phyloP scores from a whole-genome alignment of 345 rosid species.

The Hypericum perforatum region DNA sequence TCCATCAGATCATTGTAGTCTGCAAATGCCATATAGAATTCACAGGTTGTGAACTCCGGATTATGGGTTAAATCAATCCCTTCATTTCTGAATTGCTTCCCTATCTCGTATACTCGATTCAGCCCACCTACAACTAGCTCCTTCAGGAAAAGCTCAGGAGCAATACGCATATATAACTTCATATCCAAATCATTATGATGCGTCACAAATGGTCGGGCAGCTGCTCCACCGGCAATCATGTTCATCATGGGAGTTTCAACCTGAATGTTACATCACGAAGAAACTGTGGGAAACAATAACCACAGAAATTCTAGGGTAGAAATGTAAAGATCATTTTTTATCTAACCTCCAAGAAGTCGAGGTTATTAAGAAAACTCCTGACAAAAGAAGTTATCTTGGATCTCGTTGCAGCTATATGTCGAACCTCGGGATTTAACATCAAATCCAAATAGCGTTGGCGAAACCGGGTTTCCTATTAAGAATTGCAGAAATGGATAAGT shows the following conservation, averaged over 20 bases:
- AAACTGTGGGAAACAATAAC: no score
- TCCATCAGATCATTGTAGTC: constrained; percentile 91
- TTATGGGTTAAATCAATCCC: constrained; percentile 97
- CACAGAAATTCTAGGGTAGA: no score
- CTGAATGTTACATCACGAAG: constrained; percentile 19
- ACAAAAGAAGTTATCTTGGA: constrained; percentile 47
- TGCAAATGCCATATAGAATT: constrained; percentile 97
- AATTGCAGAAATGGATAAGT: background rate
- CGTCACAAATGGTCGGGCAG: constrained; percentile 91
- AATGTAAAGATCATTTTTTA: no score
- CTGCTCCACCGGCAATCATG: constrained; percentile 97
- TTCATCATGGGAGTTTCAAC: constrained; percentile 99
- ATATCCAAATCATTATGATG: constrained; percentile 87
- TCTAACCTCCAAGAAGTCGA: constrained; percentile 69
- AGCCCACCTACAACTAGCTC: constrained; percentile 90
- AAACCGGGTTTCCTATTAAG: constrained; percentile 69
- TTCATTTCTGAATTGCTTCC: constrained; percentile 95
- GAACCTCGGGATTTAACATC: constrained; percentile 71
- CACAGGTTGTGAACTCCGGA: constrained; percentile 97
- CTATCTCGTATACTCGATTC: constrained; percentile 89
- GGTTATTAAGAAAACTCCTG: constrained; percentile 59
- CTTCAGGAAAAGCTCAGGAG: constrained; percentile 89
- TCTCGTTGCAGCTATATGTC: constrained; percentile 66
- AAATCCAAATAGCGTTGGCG: constrained; percentile 90
- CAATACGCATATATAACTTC: constrained; percentile 89